Base-by-base conservation (phyloP, 164 flowering plant genomes). In the Magnolia officinalis region DNA sequence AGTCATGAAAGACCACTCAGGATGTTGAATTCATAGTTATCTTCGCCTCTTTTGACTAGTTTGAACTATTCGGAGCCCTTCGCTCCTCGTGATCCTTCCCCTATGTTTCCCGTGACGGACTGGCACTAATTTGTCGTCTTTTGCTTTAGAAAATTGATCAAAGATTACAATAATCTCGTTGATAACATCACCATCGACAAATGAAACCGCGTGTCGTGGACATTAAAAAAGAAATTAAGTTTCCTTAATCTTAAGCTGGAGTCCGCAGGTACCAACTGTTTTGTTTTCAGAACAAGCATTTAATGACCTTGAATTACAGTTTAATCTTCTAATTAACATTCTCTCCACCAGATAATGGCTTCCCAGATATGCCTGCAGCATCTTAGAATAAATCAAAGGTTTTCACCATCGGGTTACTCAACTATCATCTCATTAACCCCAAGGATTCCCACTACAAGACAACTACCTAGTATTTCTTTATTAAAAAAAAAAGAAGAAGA, bases 141-240 rank as follows among this genome's bases (percentile, higher is more conserved):
- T 21, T 11, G 51, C 70, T 20, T 20, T 63, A 64, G 76, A 64
- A 64, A 49, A 45, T 74, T 61, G 49, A 64, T 19, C 9, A 37
- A 6, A 49, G 45, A 11, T 64, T 64, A 26, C 29, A 70, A 74
- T 74, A 65, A 74, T 65, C 59, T 74, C 70, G 4, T 64, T 74
- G 76, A 37, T 74, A 50, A 63, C 71, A 65, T 74, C 76, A 74
- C 59, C 29, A 63, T 9, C 59, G 65, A 23, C 14, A 20, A n/a
- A 16, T 6, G 20, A 24, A 74, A 74, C 70, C 29, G 58, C 76
- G 55, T 72, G 18, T 52, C 13, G 13, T 1, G 37, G 26, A 55
- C 58, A 10, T 3, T 21, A 16, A 8, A 23, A 59, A 52, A 24
- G 11, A 64, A 55, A 52, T 72, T 52, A 72, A 24, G 7, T 10